phyloP scores from a whole-genome alignment of 164 flowering plant species.

The Vitis rotundifolia region DNA sequence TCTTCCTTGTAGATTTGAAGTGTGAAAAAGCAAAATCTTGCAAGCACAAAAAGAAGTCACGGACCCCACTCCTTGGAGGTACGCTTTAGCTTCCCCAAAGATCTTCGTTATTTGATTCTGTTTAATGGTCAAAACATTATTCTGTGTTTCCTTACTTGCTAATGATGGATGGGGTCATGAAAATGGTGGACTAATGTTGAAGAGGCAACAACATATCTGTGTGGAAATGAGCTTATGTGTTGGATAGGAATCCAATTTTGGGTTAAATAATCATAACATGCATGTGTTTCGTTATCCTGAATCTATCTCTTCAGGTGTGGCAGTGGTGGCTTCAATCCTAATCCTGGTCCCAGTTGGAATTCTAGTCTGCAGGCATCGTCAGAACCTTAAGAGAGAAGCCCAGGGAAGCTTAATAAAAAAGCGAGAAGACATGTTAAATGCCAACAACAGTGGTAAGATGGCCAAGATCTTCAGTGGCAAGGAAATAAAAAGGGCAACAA shows the following conservation, averaged over 20 bases:
- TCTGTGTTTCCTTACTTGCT: too few relatives aligned
- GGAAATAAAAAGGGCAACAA: constrained; percentile 37
- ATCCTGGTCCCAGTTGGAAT: constrained; percentile 8
- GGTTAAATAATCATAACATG: not conserved
- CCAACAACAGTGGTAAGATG: constrained; percentile 27
- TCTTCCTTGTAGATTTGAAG: constrained; percentile 8
- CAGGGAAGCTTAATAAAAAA: constrained; percentile 15
- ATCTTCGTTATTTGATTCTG: too few relatives aligned
- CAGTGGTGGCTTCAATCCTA: not conserved
- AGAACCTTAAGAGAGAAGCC: constrained; percentile 7
- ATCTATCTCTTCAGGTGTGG: not conserved
- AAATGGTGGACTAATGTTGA: too few relatives aligned
- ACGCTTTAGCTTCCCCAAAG: not conserved
- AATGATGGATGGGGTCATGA: too few relatives aligned
- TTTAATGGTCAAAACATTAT: too few relatives aligned
- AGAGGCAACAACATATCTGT: too few relatives aligned
- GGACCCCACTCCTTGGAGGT: constrained; percentile 13
- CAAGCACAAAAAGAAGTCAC: constrained; percentile 17
- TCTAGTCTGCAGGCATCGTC: constrained; percentile 9
- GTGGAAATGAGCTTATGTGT: too few relatives aligned
- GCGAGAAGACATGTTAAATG: constrained; percentile 25
- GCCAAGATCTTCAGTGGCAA: constrained; percentile 34
- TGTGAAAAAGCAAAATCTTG: constrained; percentile 10
- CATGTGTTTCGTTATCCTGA: not conserved
- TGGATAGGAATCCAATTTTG: too few relatives aligned